These are phyloP conservation scores for Tulasnella sp. DNA, from an alignment of 768 basidiomycete species.

Conservation along the genomic window DNA sequence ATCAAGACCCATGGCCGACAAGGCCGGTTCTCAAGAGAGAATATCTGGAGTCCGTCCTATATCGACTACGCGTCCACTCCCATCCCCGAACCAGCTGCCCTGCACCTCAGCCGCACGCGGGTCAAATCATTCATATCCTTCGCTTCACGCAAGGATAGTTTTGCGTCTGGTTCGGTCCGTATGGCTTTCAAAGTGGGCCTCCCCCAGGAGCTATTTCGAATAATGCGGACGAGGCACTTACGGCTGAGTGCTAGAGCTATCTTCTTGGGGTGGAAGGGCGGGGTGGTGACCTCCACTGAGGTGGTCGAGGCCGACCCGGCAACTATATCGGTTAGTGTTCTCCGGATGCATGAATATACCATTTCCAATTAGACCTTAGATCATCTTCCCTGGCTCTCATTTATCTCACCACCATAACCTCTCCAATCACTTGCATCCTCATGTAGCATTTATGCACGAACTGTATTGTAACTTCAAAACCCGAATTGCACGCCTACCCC, in stretches of 20 bases:
- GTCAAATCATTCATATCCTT: constrained; percentile 7
- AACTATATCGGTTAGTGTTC: constrained; percentile 5
- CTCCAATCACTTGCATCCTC: not conserved
- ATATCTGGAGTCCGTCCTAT: constrained; percentile 13
- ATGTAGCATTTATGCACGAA: no score
- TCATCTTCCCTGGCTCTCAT: not conserved
- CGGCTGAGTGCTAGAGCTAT: constrained; percentile 4
- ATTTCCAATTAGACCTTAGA: not conserved
- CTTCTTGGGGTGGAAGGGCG: constrained; percentile 6
- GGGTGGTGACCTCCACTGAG: not conserved
- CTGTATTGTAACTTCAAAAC: not conserved
- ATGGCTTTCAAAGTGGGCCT: constrained; percentile 6
- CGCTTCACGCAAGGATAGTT: not conserved
- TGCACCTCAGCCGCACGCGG: constrained; percentile 4
- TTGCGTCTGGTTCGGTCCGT: not conserved
- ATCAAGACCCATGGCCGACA: constrained; percentile 13
- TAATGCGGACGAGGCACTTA: constrained; percentile 6
- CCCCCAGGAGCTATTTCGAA: constrained; percentile 5
- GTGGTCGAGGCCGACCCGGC: constrained; percentile 13
- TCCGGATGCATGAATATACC: constrained; percentile 7
- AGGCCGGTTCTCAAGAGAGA: constrained; percentile 14
- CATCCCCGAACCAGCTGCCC: not conserved
- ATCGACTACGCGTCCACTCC: constrained; percentile 12
- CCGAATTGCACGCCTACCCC: not conserved
- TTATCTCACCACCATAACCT: not conserved